Conservation (phyloP, 2,329 filamentous ascomycete species). For the Curvularia lunata region DNA sequence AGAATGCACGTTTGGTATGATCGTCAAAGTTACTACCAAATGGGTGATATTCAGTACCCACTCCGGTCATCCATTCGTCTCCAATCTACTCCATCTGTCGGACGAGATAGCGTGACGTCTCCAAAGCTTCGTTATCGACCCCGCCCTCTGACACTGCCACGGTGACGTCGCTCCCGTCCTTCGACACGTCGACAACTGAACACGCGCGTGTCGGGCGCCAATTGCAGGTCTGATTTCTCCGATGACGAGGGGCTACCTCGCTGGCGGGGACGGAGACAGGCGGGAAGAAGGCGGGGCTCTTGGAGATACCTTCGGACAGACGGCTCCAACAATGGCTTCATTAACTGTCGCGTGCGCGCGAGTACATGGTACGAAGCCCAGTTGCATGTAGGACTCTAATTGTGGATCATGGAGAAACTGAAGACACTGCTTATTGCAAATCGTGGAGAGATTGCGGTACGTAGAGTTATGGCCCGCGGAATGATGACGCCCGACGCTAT, state of each 20-base stretch:
- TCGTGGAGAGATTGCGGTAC: constrained; percentile 62
- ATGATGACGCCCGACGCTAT: not conserved
- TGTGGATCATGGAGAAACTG: constrained; percentile 50
- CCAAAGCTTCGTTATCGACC: constrained; percentile 19
- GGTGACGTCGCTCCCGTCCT: constrained; percentile 21
- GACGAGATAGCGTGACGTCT: constrained; percentile 19
- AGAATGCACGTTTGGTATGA: not conserved
- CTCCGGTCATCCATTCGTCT: not conserved
- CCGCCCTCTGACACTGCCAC: constrained; percentile 15
- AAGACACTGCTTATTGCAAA: constrained; percentile 65
- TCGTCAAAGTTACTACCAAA: not conserved
- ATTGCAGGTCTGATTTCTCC: constrained; percentile 11
- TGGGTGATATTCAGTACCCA: not conserved
- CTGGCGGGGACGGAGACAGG: constrained; percentile 6
- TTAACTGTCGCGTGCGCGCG: not conserved
- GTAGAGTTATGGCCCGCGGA: constrained; percentile 4
- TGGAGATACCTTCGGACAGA: not conserved
- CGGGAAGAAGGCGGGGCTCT: constrained; percentile 14
- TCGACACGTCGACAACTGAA: not conserved
- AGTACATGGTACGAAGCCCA: not conserved
- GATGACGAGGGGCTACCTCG: constrained; percentile 6
- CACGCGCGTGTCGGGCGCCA: constrained; percentile 10
- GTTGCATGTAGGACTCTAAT: not conserved
- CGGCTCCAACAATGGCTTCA: not conserved
- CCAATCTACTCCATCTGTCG: constrained; percentile 1